Evolutionary conservation across 768 basidiomycete genomes (phyloP), one percentile per base, ranked within the genome.

Genomic region (Xerocomellus amylosporus): DNA sequence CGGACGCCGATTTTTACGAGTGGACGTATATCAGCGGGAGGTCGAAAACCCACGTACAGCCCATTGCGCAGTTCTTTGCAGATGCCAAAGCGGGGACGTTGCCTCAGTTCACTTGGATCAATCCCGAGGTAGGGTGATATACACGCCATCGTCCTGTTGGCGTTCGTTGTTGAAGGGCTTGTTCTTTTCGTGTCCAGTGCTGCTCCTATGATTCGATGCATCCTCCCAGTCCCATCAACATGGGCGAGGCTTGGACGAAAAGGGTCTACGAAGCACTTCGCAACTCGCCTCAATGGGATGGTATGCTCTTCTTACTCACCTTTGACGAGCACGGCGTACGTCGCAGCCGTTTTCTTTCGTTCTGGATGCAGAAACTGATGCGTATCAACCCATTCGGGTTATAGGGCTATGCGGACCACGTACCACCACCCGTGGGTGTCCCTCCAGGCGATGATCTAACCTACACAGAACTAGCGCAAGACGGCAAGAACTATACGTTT

Each of bases 281-380:
- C 0, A 56, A 20, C 14, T 66, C 65, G 10, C 64, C 64, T 34
- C 65, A 66, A 14, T 66, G 65, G 65, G 47, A 65, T 1, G 36
- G 30, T 14, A 41, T 40, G 1, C 56, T 66, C 8, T 67, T 66
- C n/a, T 14, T 66, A 2, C 14, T 67, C 37, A 62, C 65, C 7
- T 66, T 66, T 46, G 65, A 66, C n/a, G 65, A 66, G 24, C 65
- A 66, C 4, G 65, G 65, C 3, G 64, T 66, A 39, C 17, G 64
- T 60, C 17, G 4, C 5, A 1, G 24, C 14, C 10, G 4, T 22
- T 38, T 8, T 17, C 14, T 15, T 50, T 22, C 9, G 10, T 31
- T 26, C 2, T 37, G 19, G 2, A 17, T 48, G 10, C n/a, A 28
- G 26, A 20, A 17, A 41, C 31, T 53, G n/a, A 63, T 0, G 1